Conservation (phyloP, 2,329 filamentous ascomycete species). For the Truncatella angustata region DNA sequence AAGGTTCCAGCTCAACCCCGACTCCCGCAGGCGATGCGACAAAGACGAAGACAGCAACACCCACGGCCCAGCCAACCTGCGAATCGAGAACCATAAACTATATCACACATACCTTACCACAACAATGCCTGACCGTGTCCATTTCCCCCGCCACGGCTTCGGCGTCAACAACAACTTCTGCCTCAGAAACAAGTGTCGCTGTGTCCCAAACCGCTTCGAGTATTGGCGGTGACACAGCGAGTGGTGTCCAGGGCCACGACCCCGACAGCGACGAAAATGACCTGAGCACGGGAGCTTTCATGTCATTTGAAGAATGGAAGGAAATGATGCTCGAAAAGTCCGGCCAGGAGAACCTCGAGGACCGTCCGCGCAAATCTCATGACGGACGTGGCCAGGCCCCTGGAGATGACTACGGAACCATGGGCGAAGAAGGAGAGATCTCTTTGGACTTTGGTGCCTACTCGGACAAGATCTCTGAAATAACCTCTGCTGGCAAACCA, state of each 20-base stretch:
- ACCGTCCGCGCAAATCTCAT: constrained; percentile 61
- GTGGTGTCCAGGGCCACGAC: constrained; percentile 47
- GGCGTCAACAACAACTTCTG: constrained; percentile 30
- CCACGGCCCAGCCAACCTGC: constrained; percentile 38
- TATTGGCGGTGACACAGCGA: constrained; percentile 16
- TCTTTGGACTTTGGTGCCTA: constrained; percentile 53
- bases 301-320: constrained; percentile 99
- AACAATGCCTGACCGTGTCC: constrained; percentile 72
- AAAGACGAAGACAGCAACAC: not conserved
- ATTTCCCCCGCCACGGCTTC: too few relatives aligned
- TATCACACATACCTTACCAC: constrained; percentile 74
- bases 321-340: constrained; percentile 84
- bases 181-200: constrained; percentile 16
- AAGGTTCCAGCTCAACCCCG: too few relatives aligned
- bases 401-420: constrained; percentile 67
- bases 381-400: constrained; percentile 47
- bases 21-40: constrained; percentile 2
- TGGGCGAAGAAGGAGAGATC: constrained; percentile 89
- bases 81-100: constrained; percentile 72
- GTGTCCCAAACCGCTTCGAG: constrained; percentile 15
- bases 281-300: constrained; percentile 65
- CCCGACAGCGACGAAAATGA: constrained; percentile 62
- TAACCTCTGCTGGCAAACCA: constrained; percentile 29
- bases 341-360: constrained; percentile 68
- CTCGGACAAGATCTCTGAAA: constrained; percentile 43